Conservation (phyloP, 169 alveolate species). For the Plasmodium ovale region DNA sequence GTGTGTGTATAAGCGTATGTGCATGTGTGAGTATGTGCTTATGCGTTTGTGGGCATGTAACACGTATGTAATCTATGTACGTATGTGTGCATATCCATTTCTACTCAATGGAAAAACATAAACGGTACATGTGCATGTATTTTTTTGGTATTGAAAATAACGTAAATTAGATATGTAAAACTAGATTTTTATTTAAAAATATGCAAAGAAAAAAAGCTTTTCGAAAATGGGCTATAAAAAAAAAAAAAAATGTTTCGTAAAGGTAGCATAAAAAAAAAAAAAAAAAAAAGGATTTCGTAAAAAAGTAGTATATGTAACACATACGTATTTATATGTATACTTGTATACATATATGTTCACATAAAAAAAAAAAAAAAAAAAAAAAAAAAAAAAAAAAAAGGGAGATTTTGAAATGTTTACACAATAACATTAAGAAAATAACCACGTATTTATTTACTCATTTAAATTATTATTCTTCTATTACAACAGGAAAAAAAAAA, state of each 20-base stretch:
- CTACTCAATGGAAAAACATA: neutral
- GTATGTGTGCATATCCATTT: slow-evolving; percentile 1
- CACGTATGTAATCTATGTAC: too few relatives aligned
- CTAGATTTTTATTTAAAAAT: slow-evolving; percentile 14
- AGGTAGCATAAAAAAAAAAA: too few relatives aligned
- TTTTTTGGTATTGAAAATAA: slow-evolving; percentile 14
- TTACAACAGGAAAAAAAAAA: slow-evolving; percentile 6
- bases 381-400: slow-evolving; percentile 1
- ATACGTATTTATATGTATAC: too few relatives aligned
- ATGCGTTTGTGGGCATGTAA: too few relatives aligned
- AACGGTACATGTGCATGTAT: neutral
- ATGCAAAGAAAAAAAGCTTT: neutral
- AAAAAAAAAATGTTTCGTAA: neutral
- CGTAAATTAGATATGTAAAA: neutral
- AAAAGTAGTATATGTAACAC: too few relatives aligned
- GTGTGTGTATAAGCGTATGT: too few relatives aligned
- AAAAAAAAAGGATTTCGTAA: too few relatives aligned
- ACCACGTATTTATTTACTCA: slow-evolving; percentile 9
- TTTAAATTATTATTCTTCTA: slow-evolving; percentile 26
- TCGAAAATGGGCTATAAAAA: too few relatives aligned
- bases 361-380: neutral
- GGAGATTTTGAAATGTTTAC: slow-evolving; percentile 9
- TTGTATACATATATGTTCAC: too few relatives aligned
- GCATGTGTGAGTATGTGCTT: too few relatives aligned
- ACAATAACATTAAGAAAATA: slow-evolving; percentile 12